Percentiles rank a stretch among this genome's conserved stretches.
These are phyloP conservation scores for Rasamsonia emersonii DNA, from an alignment of 2,329 filamentous ascomycete genomes.

Conservation along the genomic window DNA sequence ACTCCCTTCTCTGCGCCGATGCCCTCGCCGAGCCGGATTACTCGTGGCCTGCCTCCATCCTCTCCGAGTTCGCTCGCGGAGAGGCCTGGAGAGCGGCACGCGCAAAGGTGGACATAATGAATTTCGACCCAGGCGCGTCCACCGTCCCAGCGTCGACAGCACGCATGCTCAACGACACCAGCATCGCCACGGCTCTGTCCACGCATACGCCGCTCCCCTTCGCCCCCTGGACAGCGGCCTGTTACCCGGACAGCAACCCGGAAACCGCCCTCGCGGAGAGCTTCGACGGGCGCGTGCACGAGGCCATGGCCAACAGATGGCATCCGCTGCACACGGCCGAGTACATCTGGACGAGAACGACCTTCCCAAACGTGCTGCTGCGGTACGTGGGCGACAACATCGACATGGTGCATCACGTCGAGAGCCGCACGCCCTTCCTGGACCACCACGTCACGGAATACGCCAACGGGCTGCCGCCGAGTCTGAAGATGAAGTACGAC, in stretches of 20 bases:
- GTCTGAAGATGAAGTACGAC: constrained; percentile 15
- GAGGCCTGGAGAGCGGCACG: too few species aligned
- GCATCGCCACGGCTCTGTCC: too few species aligned
- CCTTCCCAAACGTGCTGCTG: constrained; percentile 32
- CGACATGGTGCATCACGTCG: constrained; percentile 23
- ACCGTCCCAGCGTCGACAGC: constrained; percentile 19
- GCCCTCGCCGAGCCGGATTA: constrained; percentile 42
- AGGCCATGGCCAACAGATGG: constrained; percentile 25
- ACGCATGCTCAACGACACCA: constrained; percentile 33
- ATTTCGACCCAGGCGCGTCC: too few species aligned
- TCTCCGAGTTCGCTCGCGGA: constrained; percentile 11
- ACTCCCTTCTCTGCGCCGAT: constrained; percentile 39
- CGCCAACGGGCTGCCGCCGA: constrained; percentile 16
- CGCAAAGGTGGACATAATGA: too few species aligned
- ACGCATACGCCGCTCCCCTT: constrained; percentile 28
- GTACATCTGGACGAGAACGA: constrained; percentile 30
- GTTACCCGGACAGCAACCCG: constrained; percentile 20
- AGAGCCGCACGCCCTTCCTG: constrained; percentile 22
- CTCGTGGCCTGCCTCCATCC: constrained; percentile 21
- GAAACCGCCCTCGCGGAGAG: constrained; percentile 26
- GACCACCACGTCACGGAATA: constrained; percentile 25
- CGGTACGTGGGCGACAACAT: constrained; percentile 37
- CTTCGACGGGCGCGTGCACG: constrained; percentile 20
- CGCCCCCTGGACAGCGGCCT: constrained; percentile 22
- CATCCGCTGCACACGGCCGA: constrained; percentile 34